A percentile compares a stretch with the other conserved stretches of the same genome.
These are phyloP conservation scores for Pichia sp. DNA, from an alignment of 1,139 yeast genomes.

Conservation along the genomic window DNA sequence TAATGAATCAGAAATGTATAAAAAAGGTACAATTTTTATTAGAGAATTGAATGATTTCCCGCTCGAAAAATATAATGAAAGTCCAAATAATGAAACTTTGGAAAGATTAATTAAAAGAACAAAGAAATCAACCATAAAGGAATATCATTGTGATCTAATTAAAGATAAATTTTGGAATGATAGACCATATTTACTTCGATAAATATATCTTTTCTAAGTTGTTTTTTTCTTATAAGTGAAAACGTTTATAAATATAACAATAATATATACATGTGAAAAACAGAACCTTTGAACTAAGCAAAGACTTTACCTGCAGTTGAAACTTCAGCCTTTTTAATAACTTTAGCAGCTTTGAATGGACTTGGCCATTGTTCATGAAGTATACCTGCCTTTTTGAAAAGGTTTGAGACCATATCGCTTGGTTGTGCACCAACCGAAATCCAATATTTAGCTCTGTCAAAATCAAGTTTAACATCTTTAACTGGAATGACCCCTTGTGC, in stretches of 20 bases:
- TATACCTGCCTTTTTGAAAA: conserved; percentile 74
- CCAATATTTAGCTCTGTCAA: conserved; percentile 94
- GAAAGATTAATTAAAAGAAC: conserved; percentile 44
- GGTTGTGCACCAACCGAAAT: conserved; percentile 98
- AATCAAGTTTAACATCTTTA: conserved; percentile 78
- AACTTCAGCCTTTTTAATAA: conserved; percentile 19
- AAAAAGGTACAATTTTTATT: conserved; percentile 74
- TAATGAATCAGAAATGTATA: conserved; percentile 78
- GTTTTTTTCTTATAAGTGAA: not conserved
- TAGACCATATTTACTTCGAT: conserved; percentile 31
- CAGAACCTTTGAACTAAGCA: conserved; percentile 11
- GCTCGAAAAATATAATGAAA: conserved; percentile 9
- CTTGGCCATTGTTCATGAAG: conserved; percentile 70
- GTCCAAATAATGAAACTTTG: conserved; percentile 14
- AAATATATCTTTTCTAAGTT: not conserved
- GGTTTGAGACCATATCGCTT: conserved; percentile 68
- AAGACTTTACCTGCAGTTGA: conserved; percentile 22
- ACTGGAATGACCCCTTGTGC: conserved; percentile 50
- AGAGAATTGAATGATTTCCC: conserved; percentile 36
- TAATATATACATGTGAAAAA: not conserved
- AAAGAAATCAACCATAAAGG: conserved; percentile 41
- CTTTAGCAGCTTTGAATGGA: conserved; percentile 27
- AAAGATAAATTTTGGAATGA: conserved; percentile 51
- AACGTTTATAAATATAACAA: not conserved
- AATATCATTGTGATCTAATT: conserved; percentile 52